Evolutionary conservation across 306 rosid species (phyloP), one percentile per base, ranked within the genome.

Genomic region (Acacia confusa): DNA sequence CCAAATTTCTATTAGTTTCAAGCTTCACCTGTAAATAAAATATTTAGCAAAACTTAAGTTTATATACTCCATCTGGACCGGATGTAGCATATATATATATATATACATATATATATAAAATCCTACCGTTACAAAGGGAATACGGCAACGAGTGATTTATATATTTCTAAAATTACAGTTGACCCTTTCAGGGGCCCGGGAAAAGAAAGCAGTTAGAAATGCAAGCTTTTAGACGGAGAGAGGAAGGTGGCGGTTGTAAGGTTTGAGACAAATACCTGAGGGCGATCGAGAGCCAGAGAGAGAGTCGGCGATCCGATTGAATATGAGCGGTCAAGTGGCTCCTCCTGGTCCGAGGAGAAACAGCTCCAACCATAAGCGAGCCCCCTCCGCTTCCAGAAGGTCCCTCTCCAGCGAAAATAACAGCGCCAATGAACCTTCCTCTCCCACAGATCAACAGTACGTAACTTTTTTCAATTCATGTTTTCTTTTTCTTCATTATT

Each of bases 401-500:
- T 5, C 57, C 36, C 75, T 70, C 3, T 52, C 89, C 4, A 25
- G 43, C 15, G 95, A 89, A 7, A 89, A 89, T 16, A 91, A 90
- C 67, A 60, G 48, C 88, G 4, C 53, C 66, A 87, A 86, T 77
- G 92, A 89, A 45, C 78, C 83, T 72, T 83, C 89, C 22, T 95
- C 99, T 88, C 98, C 98, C 75, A 78, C 88, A 17, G 78, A 82
- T 1, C 82, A 45, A n/a, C 70, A 89, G 97, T 92, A 67, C 89
- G 97, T 92, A 55, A 68, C 4, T 71, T 76, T 70, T 41, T 32
- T n/a, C 34, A 22, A 17, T 74, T 64, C 44, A 38, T 28, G 16
- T 64, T 70, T 53, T 30, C 30, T 9, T 19, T 63, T 48, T 7
- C 65, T 58, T 11, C 30, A 11, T 22, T 24, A 3, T 24, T 58